Base-by-base conservation (phyloP, 176 grass and related monocot genomes). In the Oryza meyeriana region DNA sequence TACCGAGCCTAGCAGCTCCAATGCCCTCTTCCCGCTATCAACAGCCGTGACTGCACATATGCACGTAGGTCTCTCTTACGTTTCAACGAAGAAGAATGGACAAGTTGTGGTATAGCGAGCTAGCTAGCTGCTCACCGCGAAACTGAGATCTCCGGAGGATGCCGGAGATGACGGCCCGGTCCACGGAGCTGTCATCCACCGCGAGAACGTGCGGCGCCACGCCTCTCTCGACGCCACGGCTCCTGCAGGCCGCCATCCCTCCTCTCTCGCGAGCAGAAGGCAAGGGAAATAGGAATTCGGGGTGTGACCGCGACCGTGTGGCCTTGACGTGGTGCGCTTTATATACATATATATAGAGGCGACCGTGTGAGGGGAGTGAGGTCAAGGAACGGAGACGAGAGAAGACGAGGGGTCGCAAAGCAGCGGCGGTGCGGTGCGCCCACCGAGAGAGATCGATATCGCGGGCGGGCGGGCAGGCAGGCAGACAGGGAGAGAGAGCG, bases 1-100 rank as follows among this genome's bases (percentile, higher is more conserved):
- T 73, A 92, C 96, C 77, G 90, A 77, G 24, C 90, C 79, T 8
- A 98, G 68, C 68, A 98, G 81, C 77, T 98, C 96, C 38, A 98
- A 29, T 36, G 96, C 96, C 69, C 91, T 90, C 87, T 93, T 98
- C 40, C 88, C 96, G 78, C 96, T 98, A 39, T 98, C 96, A 64
- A 98, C 96, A 14, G 96, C 79, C 1, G 96, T 95, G 27, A 98
- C 96, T 98, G 89, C 82, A 52, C 3, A 40, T 13, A 52, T 12
- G 45, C 5, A 77, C 12, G 27, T 42, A 12, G 4, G 18, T 4
- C 12, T 45, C 27, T 44, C 38, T 40, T 40, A 40, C 6, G 18
- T 22, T 4, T 2, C 12, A 4, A 10, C 5, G 4, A 14, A 12
- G 31, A 4, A 0, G 66, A 24, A 52, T 7, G 26, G 32, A 3